Evolutionary conservation across 768 basidiomycete genomes (phyloP).

Genomic region (Auricularia cornea): DNA sequence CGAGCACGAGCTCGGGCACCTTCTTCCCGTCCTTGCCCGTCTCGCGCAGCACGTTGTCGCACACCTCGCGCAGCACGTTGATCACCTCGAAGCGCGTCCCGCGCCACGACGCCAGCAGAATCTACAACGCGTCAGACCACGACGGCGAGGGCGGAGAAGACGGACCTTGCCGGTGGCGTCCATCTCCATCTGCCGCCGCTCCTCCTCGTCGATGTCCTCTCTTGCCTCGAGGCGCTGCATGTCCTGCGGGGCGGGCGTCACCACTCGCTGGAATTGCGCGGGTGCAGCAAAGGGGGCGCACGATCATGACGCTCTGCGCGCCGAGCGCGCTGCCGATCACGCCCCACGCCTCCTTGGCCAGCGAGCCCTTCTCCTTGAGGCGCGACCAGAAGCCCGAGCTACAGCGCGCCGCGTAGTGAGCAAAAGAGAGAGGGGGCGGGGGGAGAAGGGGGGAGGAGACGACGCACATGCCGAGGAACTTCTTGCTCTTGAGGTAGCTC

Average conservation of each 20-base stretch:
- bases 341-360: conserved; percentile 96
- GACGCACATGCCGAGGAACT: conserved; percentile 81
- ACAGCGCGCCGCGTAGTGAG: conserved; percentile 6
- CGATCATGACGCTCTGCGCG: conserved; percentile 6
- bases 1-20: conserved; percentile 57
- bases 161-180: conserved; percentile 85
- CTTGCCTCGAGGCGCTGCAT: conserved; percentile 86
- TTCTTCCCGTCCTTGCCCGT: conserved; percentile 27
- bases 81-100: conserved; percentile 93
- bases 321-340: conserved; percentile 77
- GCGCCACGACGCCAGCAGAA: conserved; percentile 95
- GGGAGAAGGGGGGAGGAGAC: no score
- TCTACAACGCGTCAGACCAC: conserved; percentile 32
- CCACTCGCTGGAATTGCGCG: background rate
- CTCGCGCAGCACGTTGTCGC: conserved; percentile 81
- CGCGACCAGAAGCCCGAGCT: conserved; percentile 89
- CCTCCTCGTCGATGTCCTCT: conserved; percentile 82
- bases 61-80: conserved; percentile 74
- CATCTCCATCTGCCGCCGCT: conserved; percentile 77
- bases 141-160: background rate
- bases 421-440: conserved; percentile 2
- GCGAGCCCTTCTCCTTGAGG: conserved; percentile 86
- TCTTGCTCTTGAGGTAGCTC: conserved; percentile 83
- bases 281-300: background rate
- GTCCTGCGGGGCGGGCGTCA: conserved; percentile 39